Evolutionary conservation across 495 filamentous ascomycete genomes (phyloP).

Genomic region (Entonaema liquescens): DNA sequence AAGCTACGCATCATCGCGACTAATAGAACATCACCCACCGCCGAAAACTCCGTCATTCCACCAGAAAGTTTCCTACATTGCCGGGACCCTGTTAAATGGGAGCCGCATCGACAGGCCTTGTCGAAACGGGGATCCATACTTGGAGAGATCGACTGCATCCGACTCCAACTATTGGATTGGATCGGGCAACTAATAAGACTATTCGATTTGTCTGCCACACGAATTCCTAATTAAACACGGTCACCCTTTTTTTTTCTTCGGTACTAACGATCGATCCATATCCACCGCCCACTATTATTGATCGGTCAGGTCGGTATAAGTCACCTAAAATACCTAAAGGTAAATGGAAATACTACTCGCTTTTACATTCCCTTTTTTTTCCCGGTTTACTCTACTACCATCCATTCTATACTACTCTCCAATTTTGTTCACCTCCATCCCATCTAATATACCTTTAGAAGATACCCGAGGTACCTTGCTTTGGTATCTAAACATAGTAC

Average conservation of each 20-base stretch:
- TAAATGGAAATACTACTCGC: slow-evolving; percentile 2
- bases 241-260: slow-evolving; percentile 26
- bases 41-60: background rate
- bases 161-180: slow-evolving; percentile 39
- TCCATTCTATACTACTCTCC: background rate
- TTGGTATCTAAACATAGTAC: slow-evolving; percentile 23
- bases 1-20: slow-evolving; percentile 8
- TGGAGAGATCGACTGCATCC: slow-evolving; percentile 40
- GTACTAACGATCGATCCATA: slow-evolving; percentile 9
- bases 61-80: slow-evolving; percentile 4
- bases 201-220: slow-evolving; percentile 40
- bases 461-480: background rate
- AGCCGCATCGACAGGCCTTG: slow-evolving; percentile 42
- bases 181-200: slow-evolving; percentile 35
- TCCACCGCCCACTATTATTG: background rate
- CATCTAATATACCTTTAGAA: background rate
- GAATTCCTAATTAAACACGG: slow-evolving; percentile 37
- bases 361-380: slow-evolving; percentile 1
- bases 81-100: slow-evolving; percentile 36
- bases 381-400: background rate
- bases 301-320: background rate
- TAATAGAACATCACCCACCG: background rate
- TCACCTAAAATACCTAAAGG: background rate
- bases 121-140: slow-evolving; percentile 38
- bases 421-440: background rate